phyloP scores from a whole-genome alignment of 257 asterid genomes.

The Rhazya stricta region DNA sequence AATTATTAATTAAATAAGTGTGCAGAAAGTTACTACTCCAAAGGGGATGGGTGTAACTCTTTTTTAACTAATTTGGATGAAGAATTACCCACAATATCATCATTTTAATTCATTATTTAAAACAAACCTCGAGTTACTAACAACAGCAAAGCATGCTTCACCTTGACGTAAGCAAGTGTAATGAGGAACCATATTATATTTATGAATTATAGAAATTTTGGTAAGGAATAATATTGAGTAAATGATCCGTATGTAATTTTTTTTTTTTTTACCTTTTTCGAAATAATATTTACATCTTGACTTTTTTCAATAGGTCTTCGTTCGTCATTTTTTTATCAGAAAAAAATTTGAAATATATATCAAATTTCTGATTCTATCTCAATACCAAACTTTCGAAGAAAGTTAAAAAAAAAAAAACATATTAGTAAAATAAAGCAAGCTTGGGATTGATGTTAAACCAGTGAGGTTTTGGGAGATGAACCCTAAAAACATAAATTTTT shows the following conservation, averaged over 20 bases:
- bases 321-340: too few species aligned
- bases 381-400: neutral
- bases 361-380: too few species aligned
- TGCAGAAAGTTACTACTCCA: constrained; percentile 1
- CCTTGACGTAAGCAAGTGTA: constrained; percentile 21
- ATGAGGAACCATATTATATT: neutral
- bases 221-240: too few species aligned
- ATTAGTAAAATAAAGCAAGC: neutral
- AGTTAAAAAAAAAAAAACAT: neutral
- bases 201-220: too few species aligned
- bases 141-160: constrained; percentile 30
- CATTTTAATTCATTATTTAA: neutral
- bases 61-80: neutral
- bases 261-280: too few species aligned
- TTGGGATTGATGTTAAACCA: constrained; percentile 6
- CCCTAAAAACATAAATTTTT: constrained; percentile 1
- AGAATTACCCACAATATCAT: neutral
- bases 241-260: too few species aligned
- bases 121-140: constrained; percentile 32
- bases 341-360: too few species aligned
- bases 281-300: too few species aligned
- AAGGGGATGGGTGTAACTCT: constrained; percentile 7
- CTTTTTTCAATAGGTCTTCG: too few species aligned
- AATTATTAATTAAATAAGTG: constrained; percentile 6
- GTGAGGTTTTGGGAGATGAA: constrained; percentile 18